Evolutionary conservation across 2,329 filamentous ascomycete species (phyloP), one percentile per base, ranked within the genome.

Genomic region (Aaosphaeria pasadenensis): DNA sequence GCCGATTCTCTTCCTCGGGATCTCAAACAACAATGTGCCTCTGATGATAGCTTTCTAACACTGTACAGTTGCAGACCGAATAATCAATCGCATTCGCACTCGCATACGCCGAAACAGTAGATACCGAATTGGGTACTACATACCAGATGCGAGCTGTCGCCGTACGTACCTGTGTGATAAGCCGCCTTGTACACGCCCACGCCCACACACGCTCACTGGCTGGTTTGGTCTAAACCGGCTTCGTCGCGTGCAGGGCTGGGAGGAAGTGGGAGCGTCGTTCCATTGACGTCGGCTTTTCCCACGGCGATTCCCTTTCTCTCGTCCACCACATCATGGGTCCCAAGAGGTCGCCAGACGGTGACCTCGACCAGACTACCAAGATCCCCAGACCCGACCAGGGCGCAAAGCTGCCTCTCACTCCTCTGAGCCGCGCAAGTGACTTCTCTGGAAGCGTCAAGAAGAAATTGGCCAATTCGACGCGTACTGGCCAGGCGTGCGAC

Each of bases 401-500:
- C 32, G 45, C 52, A 30, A 29, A 48, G 41, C 60, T 55, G 32
- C 62, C 59, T 9, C 38, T 54, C 17, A 24, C 17, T 24, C 17
- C 17, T 24, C 17, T 24, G 17, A 24, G 17, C 17, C 17, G 17
- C 17, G 47, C 32, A 36, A 36, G 33, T 36, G 33, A 71, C 56
- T 71, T 69, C 52, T 70, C 66, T 6, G 59, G 56, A 47, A 61
- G 58, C 7, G 66, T 70, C 44, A 79, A 76, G 69, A 80, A 81
- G 69, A 77, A 77, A 58, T 70, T 82, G 46, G 71, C 74, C 45
- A 73, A 73, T 48, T 81, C 78, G 46, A 78, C 77, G 53, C 75
- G 83, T 48, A 95, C 89, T 0, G 89, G 89, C 7, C 89, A 95
- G 73, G 89, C 89, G 31, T 95, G 89, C 77, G 89, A 95, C 71